phyloP scores from a whole-genome alignment of 1,139 yeast species.

The Saccharomycopsis hybrid region DNA sequence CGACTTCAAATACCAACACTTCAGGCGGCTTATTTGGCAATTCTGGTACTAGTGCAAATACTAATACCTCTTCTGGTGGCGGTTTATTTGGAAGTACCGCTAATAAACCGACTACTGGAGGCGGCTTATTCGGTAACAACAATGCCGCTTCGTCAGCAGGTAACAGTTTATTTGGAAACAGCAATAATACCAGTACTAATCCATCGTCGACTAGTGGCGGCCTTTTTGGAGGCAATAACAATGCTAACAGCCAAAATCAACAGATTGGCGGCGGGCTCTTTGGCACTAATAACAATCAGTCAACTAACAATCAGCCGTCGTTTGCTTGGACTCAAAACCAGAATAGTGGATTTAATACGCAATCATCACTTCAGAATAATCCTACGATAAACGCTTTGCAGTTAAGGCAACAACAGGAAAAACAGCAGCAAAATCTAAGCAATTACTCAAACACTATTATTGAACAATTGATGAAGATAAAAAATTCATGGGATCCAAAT shows the following conservation, averaged over 20 bases:
- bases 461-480: conserved; percentile 74
- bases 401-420: conserved; percentile 27
- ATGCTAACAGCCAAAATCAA: conserved; percentile 18
- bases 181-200: conserved; percentile 24
- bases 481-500: conserved; percentile 89
- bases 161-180: conserved; percentile 33
- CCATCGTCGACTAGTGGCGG: conserved; percentile 24
- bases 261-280: conserved; percentile 21
- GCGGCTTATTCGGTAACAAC: conserved; percentile 15
- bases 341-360: conserved; percentile 2
- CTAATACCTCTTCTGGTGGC: background rate
- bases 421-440: conserved; percentile 33
- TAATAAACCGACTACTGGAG: conserved; percentile 3
- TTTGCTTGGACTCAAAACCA: conserved; percentile 38
- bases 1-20: conserved; percentile 24
- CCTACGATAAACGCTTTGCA: conserved; percentile 23
- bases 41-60: conserved; percentile 22
- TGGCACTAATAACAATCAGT: conserved; percentile 20
- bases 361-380: conserved; percentile 8
- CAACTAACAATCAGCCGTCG: conserved; percentile 33
- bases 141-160: background rate
- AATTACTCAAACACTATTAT: conserved; percentile 64
- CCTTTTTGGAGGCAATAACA: conserved; percentile 24
- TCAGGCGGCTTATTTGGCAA: conserved; percentile 30
- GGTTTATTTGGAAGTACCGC: conserved; percentile 12